phyloP scores from a whole-genome alignment of 805 yeast genomes.

The Wickerhamiella kazuoi region DNA sequence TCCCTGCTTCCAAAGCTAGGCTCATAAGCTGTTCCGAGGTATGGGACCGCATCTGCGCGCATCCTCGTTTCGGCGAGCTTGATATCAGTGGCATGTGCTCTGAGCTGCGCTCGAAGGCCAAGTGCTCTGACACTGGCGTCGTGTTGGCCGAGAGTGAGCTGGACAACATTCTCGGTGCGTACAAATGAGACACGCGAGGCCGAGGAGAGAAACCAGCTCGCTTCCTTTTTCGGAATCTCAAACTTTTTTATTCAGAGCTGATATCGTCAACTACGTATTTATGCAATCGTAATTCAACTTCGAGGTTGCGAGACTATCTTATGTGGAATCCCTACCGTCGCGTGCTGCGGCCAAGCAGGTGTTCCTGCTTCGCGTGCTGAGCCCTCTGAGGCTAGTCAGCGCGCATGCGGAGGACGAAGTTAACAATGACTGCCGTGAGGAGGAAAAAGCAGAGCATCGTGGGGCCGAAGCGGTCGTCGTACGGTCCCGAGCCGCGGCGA shows the following conservation, averaged over 20 bases:
- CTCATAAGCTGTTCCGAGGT: slow-evolving; percentile 67
- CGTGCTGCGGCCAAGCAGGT: too few species aligned
- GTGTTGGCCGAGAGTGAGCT: slow-evolving; percentile 73
- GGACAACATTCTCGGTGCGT: slow-evolving; percentile 27
- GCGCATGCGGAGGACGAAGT: slow-evolving; percentile 68
- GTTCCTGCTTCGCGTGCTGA: too few species aligned
- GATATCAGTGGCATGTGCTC: slow-evolving; percentile 88
- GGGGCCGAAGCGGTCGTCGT: slow-evolving; percentile 96
- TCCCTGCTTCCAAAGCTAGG: slow-evolving; percentile 17
- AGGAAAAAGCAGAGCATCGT: slow-evolving; percentile 91
- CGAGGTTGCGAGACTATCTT: too few species aligned
- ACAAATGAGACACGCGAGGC: background rate
- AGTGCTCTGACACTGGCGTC: slow-evolving; percentile 85
- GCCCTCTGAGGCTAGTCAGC: too few species aligned
- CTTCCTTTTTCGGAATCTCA: too few species aligned
- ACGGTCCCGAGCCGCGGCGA: slow-evolving; percentile 96
- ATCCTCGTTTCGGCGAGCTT: slow-evolving; percentile 81
- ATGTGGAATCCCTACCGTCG: too few species aligned
- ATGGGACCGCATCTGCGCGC: slow-evolving; percentile 91
- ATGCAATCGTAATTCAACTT: too few species aligned
- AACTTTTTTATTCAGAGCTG: background rate
- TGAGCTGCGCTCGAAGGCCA: slow-evolving; percentile 82
- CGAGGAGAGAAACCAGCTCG: too few species aligned
- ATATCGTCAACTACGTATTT: background rate
- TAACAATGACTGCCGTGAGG: slow-evolving; percentile 81